A percentile compares a stretch with the other conserved stretches of the same genome.
These are phyloP conservation scores for Eremothecium coryli DNA, from an alignment of 1,139 yeast genomes.

Conservation along the genomic window DNA sequence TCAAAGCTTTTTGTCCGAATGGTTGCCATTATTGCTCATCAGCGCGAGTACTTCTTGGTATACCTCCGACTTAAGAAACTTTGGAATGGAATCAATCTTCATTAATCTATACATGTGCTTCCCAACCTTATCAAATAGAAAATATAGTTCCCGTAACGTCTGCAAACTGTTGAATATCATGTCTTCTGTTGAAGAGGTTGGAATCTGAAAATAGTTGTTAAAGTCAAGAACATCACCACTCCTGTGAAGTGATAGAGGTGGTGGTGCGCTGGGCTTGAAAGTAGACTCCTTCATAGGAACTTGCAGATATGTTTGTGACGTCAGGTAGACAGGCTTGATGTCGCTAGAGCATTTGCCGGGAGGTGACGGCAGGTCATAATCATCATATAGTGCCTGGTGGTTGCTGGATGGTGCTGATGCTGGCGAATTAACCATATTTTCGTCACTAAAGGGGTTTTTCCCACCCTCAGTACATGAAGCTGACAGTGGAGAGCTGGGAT, in stretches of 20 bases:
- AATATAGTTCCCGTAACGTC: conserved; percentile 33
- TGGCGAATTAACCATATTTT: background rate
- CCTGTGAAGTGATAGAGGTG: background rate
- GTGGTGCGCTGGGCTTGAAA: background rate
- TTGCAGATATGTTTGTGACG: background rate
- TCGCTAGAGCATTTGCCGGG: too few species aligned
- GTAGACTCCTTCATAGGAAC: background rate
- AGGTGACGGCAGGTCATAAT: background rate
- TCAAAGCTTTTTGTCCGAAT: too few species aligned
- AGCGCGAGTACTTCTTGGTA: conserved; percentile 26
- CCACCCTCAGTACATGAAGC: background rate
- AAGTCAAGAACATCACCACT: conserved; percentile 1
- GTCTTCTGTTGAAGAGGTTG: background rate
- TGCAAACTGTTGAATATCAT: conserved; percentile 25
- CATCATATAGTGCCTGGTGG: background rate
- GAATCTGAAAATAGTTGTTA: background rate
- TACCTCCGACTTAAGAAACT: conserved; percentile 43
- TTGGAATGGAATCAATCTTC: conserved; percentile 68
- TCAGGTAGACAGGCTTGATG: background rate
- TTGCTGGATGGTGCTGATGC: background rate
- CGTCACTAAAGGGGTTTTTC: conserved; percentile 1
- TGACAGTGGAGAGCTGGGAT: conserved; percentile 30
- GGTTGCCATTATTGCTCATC: conserved; percentile 7
- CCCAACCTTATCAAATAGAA: conserved; percentile 38
- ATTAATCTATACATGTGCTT: conserved; percentile 48